Evolutionary conservation across 2,329 filamentous ascomycete species (phyloP).

Genomic region (Fusarium pseudocircinatum): DNA sequence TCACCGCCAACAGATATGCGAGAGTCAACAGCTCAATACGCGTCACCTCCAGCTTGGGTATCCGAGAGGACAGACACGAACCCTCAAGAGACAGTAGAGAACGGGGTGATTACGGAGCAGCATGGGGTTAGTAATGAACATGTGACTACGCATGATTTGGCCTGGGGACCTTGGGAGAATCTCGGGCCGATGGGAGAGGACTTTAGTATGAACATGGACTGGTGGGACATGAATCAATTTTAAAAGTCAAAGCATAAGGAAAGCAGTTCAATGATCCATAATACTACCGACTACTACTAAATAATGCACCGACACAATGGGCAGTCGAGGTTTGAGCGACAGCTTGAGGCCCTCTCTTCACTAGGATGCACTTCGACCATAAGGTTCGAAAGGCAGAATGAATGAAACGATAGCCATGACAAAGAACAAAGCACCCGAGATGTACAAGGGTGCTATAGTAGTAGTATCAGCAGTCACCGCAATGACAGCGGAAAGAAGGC

Average conservation of each 20-base stretch:
- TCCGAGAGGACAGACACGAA: neutral
- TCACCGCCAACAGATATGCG: constrained; percentile 20
- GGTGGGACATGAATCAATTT: constrained; percentile 29
- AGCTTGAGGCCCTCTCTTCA: fast-evolving
- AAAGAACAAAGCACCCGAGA: constrained; percentile 72
- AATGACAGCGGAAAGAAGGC: constrained; percentile 17
- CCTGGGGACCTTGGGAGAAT: constrained; percentile 33
- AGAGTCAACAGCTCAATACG: constrained; percentile 30
- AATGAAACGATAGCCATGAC: constrained; percentile 67
- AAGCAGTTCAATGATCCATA: fast-evolving
- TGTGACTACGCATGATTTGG: neutral
- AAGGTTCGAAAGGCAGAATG: constrained; percentile 73
- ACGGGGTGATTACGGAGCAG: neutral
- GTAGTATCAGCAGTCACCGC: constrained; percentile 64
- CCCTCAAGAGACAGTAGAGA: neutral
- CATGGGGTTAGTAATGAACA: neutral
- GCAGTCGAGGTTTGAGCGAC: fast-evolving
- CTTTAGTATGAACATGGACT: constrained; percentile 9
- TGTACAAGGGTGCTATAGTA: constrained; percentile 71
- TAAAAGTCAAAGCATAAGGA: neutral
- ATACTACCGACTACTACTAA: fast-evolving
- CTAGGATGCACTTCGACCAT: constrained; percentile 44
- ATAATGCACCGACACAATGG: neutral
- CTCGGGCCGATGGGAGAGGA: constrained; percentile 2
- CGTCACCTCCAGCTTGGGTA: constrained; percentile 25